A percentile compares a stretch with the other conserved stretches of the same genome.
Conservation (phyloP, 202 grass and related monocot species). For the Eragrostis tef region DNA sequence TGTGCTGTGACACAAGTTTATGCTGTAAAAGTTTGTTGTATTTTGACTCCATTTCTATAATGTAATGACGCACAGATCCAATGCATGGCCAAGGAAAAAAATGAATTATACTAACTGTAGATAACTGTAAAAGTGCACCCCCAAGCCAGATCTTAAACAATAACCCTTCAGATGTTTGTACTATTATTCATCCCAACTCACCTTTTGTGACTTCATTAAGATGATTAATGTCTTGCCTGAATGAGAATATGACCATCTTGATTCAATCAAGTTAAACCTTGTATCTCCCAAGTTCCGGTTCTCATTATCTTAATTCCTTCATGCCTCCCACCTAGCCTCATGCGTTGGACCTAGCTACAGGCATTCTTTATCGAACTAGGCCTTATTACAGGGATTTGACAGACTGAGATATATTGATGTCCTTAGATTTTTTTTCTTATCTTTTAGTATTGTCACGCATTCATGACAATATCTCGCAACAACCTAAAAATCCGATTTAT, state of each 20-base stretch:
- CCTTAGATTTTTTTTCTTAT: neutral
- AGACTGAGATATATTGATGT: neutral
- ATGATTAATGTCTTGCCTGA: neutral
- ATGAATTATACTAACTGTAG: neutral
- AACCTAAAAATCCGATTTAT: neutral
- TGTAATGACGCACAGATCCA: no score
- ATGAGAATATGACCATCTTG: neutral
- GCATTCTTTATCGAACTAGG: neutral
- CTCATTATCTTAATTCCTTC: neutral
- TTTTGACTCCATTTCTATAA: no score
- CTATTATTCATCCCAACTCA: neutral
- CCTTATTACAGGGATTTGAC: neutral
- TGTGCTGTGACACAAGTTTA: neutral
- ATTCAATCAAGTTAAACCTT: neutral
- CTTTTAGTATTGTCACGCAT: neutral
- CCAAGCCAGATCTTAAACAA: neutral
- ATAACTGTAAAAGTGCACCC: neutral
- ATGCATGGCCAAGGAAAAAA: no score
- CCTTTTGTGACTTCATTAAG: neutral
- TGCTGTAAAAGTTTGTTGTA: neutral
- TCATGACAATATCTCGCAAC: neutral
- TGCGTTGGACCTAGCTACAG: neutral
- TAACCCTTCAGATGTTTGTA: neutral
- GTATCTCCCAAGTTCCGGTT: neutral
- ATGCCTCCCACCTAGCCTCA: neutral